phyloP scores from a whole-genome alignment of 164 flowering plant species.

The Buxus sempervirens region DNA sequence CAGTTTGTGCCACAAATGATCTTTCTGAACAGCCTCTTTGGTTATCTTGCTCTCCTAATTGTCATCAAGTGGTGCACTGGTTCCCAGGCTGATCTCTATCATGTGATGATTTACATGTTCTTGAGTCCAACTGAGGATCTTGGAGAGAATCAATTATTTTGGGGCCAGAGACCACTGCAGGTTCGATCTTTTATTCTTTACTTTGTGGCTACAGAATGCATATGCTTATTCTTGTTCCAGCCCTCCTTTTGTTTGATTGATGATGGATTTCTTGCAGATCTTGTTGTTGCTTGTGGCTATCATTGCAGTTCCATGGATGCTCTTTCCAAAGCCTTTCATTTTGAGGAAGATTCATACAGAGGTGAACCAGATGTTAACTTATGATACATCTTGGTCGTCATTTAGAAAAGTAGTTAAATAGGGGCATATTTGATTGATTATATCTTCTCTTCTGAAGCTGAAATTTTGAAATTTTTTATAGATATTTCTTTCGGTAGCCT shows the following conservation, averaged over 20 bases:
- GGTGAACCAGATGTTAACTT: constrained; percentile 34
- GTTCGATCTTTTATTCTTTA: constrained; percentile 27
- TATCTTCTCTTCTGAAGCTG: not conserved
- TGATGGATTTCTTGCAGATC: constrained; percentile 49
- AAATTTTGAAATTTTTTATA: no score
- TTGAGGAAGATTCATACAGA: constrained; percentile 68
- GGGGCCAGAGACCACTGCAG: constrained; percentile 94
- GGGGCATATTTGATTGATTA: no score
- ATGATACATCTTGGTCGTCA: not conserved
- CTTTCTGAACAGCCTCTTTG: constrained; percentile 90
- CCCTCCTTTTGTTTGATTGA: constrained; percentile 3
- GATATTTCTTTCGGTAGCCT: not conserved
- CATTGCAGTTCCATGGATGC: constrained; percentile 98
- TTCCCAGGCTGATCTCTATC: constrained; percentile 92
- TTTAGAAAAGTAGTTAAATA: not conserved
- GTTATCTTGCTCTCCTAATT: constrained; percentile 89
- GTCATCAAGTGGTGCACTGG: constrained; percentile 94
- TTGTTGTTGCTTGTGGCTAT: constrained; percentile 71
- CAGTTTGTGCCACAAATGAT: constrained; percentile 95
- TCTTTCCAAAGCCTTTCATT: constrained; percentile 90
- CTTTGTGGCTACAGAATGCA: not conserved
- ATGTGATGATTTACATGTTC: constrained; percentile 98
- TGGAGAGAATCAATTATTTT: constrained; percentile 85
- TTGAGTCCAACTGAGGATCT: constrained; percentile 87
- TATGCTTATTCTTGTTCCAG: not conserved